Evolutionary conservation across 768 basidiomycete genomes (phyloP).

Genomic region (Tylopilus cervinicoccineus): DNA sequence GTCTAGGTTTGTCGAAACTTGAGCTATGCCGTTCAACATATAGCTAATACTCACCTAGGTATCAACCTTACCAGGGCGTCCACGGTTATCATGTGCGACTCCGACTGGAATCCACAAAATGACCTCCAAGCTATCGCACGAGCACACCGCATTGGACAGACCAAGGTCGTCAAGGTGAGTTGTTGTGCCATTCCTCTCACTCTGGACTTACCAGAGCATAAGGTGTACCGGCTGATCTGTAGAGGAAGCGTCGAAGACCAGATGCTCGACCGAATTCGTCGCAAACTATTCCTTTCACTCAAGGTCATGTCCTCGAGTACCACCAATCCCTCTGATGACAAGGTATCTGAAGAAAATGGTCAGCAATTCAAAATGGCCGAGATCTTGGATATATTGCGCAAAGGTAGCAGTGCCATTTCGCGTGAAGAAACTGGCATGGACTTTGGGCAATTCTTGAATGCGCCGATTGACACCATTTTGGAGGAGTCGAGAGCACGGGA

Average conservation of each 20-base stretch:
- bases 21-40: background rate
- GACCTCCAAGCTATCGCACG: conserved; percentile 85
- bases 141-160: conserved; percentile 79
- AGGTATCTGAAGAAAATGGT: conserved; percentile 23
- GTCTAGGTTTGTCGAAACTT: conserved; percentile 44
- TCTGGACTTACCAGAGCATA: background rate
- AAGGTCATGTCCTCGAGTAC: conserved; percentile 54
- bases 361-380: conserved; percentile 40
- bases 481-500: conserved; percentile 43
- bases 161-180: conserved; percentile 58
- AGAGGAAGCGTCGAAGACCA: conserved; percentile 73
- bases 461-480: conserved; percentile 43
- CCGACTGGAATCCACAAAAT: conserved; percentile 69
- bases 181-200: background rate
- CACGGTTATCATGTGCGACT: conserved; percentile 77
- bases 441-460: conserved; percentile 41
- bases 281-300: conserved; percentile 63
- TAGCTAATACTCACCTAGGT: conserved; percentile 37
- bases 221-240: conserved; percentile 70
- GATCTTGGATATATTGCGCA: conserved; percentile 53
- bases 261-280: conserved; percentile 66
- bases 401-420: conserved; percentile 53
- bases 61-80: conserved; percentile 84
- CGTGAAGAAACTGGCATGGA: conserved; percentile 36
- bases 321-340: conserved; percentile 13